A percentile compares a stretch with the other conserved stretches of the same genome.
Conservation (phyloP, 2,329 filamentous ascomycete species). For the Trichoderma pleuroti region DNA sequence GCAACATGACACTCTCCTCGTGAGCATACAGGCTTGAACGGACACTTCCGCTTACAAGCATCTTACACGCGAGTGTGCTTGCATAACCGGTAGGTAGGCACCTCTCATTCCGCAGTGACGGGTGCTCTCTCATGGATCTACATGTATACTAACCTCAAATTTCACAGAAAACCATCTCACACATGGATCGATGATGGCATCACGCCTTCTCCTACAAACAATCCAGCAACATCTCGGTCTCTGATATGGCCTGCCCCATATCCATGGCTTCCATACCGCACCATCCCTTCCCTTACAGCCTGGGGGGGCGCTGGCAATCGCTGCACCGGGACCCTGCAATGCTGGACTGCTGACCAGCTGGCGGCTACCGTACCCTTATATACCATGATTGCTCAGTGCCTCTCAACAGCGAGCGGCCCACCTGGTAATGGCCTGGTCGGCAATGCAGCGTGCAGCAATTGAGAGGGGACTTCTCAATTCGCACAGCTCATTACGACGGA, state of each 20-base stretch:
- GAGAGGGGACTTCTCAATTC: neutral
- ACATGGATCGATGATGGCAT: neutral
- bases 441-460: neutral
- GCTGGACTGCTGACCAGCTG: neutral
- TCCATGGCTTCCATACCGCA: neutral
- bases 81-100: neutral
- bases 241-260: neutral
- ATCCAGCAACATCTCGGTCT: too few relatives aligned
- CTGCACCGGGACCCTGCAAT: neutral
- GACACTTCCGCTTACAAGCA: neutral
- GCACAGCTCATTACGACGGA: neutral
- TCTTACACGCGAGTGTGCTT: neutral
- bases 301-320: neutral
- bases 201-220: neutral
- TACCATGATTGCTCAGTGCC: neutral
- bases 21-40: neutral
- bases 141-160: neutral
- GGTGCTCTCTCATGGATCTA: too few relatives aligned
- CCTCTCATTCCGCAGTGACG: neutral
- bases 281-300: too few relatives aligned
- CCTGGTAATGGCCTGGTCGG: neutral
- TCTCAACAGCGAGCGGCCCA: neutral
- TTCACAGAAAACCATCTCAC: neutral
- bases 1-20: neutral
- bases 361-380: constrained; percentile 2